Base-by-base conservation (phyloP, 768 basidiomycete species). In the Russula foetens region DNA sequence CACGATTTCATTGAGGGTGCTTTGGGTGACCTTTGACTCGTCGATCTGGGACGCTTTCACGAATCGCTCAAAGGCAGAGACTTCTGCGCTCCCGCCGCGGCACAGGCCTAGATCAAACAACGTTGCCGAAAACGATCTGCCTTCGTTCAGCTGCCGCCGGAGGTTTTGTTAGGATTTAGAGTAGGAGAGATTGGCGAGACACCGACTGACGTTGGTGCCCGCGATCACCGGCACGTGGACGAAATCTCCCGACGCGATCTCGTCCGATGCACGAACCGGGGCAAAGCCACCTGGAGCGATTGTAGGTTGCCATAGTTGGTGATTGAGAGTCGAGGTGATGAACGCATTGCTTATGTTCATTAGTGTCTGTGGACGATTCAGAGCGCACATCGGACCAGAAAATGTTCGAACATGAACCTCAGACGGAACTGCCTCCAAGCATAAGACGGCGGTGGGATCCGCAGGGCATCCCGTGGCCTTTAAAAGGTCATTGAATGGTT, bases 281-380 rank as follows among this genome's bases (percentile, higher is more conserved):
- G 76, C 68, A 39, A 83, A 72, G 66, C 80, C 83, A 4, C 79
- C 80, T 0, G 69, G 56, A 3, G 79, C 81, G 19, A 82, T 73
- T 0, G 79, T 67, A 0, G 82, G 82, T 63, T 84, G 73, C 82
- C 82, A 83, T 8, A 83, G 69, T 56, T 84, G 82, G 0, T 58
- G n/a, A 53, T 83, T 82, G 29, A 84, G 68, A 4, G 77, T 79
- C 0, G 70, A 56, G 0, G 24, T 52, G 24, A 82, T 76, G 76
- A 82, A 76, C 0, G 59, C 44, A 61, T 83, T 83, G 58, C 75
- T 80, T 53, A 77, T 75, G 57, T 75, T 74, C 58, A 80, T 38
- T 12, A 83, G 71, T 5, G 71, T 76, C 82, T 84, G 31, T 29
- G 26, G 43, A 21, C 15, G 2, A 44, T 14, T 52, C 23, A 55